Evolutionary conservation across 345 rosid species (phyloP), one percentile per base, ranked within the genome.

Genomic region (Bruguiera gymnorhiza): DNA sequence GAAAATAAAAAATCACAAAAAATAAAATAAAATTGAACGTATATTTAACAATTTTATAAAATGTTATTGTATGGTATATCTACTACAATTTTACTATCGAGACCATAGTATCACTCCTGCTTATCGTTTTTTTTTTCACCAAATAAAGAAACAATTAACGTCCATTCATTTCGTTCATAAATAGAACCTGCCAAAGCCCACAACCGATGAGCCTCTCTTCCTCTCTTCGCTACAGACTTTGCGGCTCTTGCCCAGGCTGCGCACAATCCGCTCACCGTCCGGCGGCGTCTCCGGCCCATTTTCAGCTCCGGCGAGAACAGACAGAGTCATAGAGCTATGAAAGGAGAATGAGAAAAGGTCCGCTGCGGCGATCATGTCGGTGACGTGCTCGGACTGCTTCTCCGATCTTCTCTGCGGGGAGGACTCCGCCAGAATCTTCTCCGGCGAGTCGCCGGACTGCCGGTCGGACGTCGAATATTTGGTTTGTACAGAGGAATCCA

Each of bases 351-450:
- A 86, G 51, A 70, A 70, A 8, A 54, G 21, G 9, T 59, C 75
- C 10, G 58, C 67, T 56, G 34, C 57, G 66, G 66, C 61, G 62
- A 70, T 64, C 71, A 90, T 86, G 97, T 83, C 88, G 39, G 63
- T 81, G 9, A 79, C 89, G n/a, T 89, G 60, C 70, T 78, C 86
- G 71, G 88, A 83, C 73, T 74, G 81, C 82, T 79, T 76, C 73
- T 78, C 89, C 66, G 92, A 90, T 80, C 90, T 95, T 54, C 88
- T 87, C 34, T 92, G 99, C 80, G 66, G 77, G 30, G 99, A 92
- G 78, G 96, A 86, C 62, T 91, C 81, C 37, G 65, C 91, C 71
- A 89, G 87, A 27, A 54, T 86, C 5, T 72, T 86, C 63, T 87
- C 88, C 84, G 89, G 73, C 60, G 88, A 86, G 36, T 82, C 90